Percentiles rank a stretch among this genome's conserved stretches.
phyloP scores from a whole-genome alignment of 1,284 basidiomycete species.

The Pyrrhoderma lamaoense region DNA sequence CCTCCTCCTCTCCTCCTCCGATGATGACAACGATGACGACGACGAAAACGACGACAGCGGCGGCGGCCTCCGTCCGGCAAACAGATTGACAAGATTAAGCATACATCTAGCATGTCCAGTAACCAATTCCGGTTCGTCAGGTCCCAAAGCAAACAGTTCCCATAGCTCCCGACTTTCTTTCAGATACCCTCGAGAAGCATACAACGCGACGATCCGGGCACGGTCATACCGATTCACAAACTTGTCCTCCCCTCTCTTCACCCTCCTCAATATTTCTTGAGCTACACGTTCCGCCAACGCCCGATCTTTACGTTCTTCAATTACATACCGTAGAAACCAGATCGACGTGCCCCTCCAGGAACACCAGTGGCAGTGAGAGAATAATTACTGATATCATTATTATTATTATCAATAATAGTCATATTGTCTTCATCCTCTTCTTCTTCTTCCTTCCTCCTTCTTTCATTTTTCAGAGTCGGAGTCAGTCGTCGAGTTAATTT shows the following conservation, averaged over 20 bases:
- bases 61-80: slow-evolving; percentile 23
- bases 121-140: slow-evolving; percentile 36
- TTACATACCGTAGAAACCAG: slow-evolving; percentile 46
- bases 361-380: too few species aligned
- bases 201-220: slow-evolving; percentile 38
- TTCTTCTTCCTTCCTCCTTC: too few species aligned
- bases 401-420: too few species aligned
- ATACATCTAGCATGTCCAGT: slow-evolving; percentile 40
- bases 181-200: slow-evolving; percentile 42
- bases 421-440: too few species aligned
- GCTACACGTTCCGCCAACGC: slow-evolving; percentile 39
- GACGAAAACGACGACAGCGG: too few species aligned
- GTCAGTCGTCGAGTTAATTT: too few species aligned
- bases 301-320: slow-evolving; percentile 30
- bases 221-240: slow-evolving; percentile 29
- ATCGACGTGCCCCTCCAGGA: slow-evolving; percentile 23
- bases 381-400: too few species aligned
- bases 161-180: slow-evolving; percentile 44
- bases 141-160: slow-evolving; percentile 43
- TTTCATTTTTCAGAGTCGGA: too few species aligned
- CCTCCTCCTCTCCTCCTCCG: too few species aligned
- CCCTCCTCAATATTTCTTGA: slow-evolving; percentile 36
- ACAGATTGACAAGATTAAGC: slow-evolving; percentile 51
- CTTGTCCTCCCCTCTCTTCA: background rate
- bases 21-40: too few species aligned